Conservation (phyloP, 768 basidiomycete genomes). For the Trametopsis cervina region DNA sequence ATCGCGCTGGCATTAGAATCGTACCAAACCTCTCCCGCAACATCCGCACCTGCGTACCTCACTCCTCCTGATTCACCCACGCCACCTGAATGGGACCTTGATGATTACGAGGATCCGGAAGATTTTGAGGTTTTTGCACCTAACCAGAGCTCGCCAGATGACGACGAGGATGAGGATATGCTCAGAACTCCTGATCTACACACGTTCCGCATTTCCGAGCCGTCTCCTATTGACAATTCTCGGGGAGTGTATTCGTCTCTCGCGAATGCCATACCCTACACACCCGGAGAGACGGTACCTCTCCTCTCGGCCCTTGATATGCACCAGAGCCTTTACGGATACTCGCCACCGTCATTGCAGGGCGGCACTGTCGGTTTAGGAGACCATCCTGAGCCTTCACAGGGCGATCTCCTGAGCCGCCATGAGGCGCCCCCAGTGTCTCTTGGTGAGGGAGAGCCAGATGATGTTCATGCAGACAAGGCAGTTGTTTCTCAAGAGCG, state of each 20-base stretch:
- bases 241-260: background rate
- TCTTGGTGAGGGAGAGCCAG: no score
- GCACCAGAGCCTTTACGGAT: background rate
- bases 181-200: background rate
- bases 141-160: background rate
- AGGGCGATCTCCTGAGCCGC: constrained; percentile 11
- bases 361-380: constrained; percentile 7
- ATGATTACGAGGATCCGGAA: background rate
- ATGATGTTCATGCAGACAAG: background rate
- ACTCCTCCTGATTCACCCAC: background rate
- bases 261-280: background rate
- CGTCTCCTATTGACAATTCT: background rate
- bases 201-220: background rate
- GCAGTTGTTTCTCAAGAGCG: background rate
- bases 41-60: constrained; percentile 2
- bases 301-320: background rate
- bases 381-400: constrained; percentile 7
- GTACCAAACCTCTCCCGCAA: background rate
- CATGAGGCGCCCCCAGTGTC: background rate
- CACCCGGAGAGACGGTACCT: background rate
- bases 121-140: background rate
- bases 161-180: background rate
- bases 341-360: background rate
- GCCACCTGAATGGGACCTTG: constrained; percentile 10
- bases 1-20: background rate